Evolutionary conservation across 176 grass and related monocot genomes (phyloP).

Genomic region (Musa acuminata): DNA sequence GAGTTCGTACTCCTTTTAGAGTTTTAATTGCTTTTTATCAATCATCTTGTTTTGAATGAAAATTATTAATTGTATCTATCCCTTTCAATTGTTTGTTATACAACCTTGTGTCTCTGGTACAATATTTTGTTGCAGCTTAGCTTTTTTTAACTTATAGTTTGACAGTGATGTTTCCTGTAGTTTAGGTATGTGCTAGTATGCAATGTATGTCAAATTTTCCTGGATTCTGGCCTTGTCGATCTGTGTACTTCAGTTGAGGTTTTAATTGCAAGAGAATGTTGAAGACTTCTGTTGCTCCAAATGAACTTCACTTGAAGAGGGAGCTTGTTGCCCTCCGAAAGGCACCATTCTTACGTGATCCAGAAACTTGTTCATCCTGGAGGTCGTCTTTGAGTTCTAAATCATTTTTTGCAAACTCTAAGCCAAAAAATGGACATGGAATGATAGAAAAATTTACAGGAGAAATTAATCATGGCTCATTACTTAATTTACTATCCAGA

Average conservation of each 20-base stretch:
- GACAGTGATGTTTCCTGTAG: no score
- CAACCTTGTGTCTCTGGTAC: no score
- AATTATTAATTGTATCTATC: no score
- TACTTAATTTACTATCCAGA: slow-evolving; percentile 28
- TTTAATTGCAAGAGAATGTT: slow-evolving; percentile 23
- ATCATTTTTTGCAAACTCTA: slow-evolving; percentile 43
- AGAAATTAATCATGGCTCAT: slow-evolving; percentile 10
- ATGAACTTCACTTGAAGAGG: slow-evolving; percentile 91
- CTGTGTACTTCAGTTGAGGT: background rate
- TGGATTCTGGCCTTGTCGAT: background rate
- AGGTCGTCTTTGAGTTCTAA: slow-evolving; percentile 69
- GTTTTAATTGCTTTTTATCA: no score
- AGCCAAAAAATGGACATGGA: slow-evolving; percentile 31
- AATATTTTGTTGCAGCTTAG: no score
- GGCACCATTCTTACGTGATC: slow-evolving; percentile 72
- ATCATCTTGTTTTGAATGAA: no score
- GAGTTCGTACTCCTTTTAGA: no score
- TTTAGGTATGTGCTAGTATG: no score
- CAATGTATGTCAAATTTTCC: no score
- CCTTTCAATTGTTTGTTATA: no score
- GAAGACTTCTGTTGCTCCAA: slow-evolving; percentile 52
- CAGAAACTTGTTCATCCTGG: slow-evolving; percentile 85
- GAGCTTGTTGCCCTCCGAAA: slow-evolving; percentile 73
- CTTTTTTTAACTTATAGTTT: no score
- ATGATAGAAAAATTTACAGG: slow-evolving; percentile 21